Evolutionary conservation across 768 basidiomycete species (phyloP).

Genomic region (Macrolepiota fuliginosa): DNA sequence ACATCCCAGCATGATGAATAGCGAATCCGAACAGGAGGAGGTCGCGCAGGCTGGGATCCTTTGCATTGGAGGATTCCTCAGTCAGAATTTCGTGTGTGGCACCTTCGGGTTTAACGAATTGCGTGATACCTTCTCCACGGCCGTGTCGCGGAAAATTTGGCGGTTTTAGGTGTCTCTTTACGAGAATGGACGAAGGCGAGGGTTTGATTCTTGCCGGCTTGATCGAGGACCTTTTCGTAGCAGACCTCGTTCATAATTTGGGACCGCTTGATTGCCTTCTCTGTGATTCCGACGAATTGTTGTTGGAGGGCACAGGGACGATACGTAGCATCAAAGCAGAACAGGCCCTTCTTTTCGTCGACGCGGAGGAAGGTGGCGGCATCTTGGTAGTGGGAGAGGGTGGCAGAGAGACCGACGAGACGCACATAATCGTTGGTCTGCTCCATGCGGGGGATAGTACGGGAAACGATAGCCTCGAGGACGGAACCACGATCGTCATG

Average conservation of each 20-base stretch:
- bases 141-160: constrained; percentile 92
- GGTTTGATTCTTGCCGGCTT: constrained; percentile 83
- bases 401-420: constrained; percentile 93
- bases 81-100: constrained; percentile 89
- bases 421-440: constrained; percentile 92
- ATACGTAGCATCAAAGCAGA: constrained; percentile 95
- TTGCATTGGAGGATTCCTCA: constrained; percentile 79
- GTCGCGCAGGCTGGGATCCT: constrained; percentile 82
- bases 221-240: constrained; percentile 97
- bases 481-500: constrained; percentile 99
- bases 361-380: constrained; percentile 97
- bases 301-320: constrained; percentile 95
- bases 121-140: constrained; percentile 93
- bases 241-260: constrained; percentile 99
- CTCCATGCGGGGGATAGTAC: constrained; percentile 92
- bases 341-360: constrained; percentile 86
- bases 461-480: constrained; percentile 84
- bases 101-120: constrained; percentile 92
- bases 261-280: constrained; percentile 98
- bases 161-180: constrained; percentile 98
- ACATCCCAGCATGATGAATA: constrained; percentile 98
- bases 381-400: constrained; percentile 97
- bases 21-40: constrained; percentile 95
- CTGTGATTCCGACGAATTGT: constrained; percentile 95
- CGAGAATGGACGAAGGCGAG: constrained; percentile 98